These are phyloP conservation scores for Abrus pulchellus DNA, from an alignment of 306 rosid genomes.

Conservation along the genomic window DNA sequence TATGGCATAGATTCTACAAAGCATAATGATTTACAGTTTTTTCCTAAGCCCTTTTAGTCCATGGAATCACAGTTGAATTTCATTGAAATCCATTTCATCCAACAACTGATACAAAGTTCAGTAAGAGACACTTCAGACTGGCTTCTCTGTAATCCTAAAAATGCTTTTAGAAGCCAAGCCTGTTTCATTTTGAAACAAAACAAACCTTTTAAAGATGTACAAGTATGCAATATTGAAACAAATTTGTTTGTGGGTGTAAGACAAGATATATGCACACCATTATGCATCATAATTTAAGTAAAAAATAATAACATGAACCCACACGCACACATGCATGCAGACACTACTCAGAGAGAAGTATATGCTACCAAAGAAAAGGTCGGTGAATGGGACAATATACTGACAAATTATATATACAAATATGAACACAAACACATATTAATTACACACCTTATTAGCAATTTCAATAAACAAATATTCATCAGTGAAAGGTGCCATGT, in stretches of 20 bases:
- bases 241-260: background rate
- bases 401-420: background rate
- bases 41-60: background rate
- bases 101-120: constrained; percentile 41
- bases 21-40: background rate
- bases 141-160: constrained; percentile 28
- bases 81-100: constrained; percentile 33
- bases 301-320: constrained; percentile 54
- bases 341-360: background rate
- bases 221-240: constrained; percentile 17
- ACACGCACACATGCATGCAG: background rate
- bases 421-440: background rate
- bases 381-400: background rate
- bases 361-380: background rate
- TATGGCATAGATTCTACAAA: background rate
- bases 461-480: constrained; percentile 94
- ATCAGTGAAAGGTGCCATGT: constrained; percentile 99
- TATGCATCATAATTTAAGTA: constrained; percentile 73
- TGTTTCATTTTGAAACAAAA: background rate
- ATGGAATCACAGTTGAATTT: constrained; percentile 20
- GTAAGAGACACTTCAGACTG: constrained; percentile 1
- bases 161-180: background rate
- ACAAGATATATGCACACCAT: constrained; percentile 20
- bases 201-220: constrained; percentile 34
- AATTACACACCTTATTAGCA: constrained; percentile 85